Base-by-base conservation (phyloP, 352 stramenopile species). In the Aphanomyces euteiches region DNA sequence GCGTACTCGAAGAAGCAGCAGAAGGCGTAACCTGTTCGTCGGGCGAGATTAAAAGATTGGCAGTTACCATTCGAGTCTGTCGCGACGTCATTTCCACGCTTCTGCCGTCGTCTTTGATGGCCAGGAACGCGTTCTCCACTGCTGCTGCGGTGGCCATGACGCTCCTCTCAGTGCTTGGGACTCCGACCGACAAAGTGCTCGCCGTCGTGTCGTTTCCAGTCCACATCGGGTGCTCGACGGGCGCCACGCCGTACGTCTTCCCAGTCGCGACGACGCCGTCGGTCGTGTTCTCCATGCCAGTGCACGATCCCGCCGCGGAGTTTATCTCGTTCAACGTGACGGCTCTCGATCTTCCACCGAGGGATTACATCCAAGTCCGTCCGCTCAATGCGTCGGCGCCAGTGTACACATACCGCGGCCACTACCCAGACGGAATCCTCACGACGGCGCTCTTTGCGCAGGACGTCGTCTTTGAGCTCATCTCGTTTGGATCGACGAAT, bases 1-100 rank as follows among this genome's bases (percentile, higher is more conserved):
- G 85, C 85, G 67, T 95, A 92, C 74, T 79, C 90, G 63, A 78
- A 78, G 67, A 84, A 86, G 68, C 76, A 90, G 66, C 84, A 77
- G 65, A 76, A 78, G 64, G 79, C 28, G 38, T 21, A 40, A 72
- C n/a, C 8, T n/a, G 28, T 28, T 28, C 28, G 1, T 28, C 28
- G 28, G 28, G 28, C 28, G 28, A 28, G 28, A 28, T 28, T 28
- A 28, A 28, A 28, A 28, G 28, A 28, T 28, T 28, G 28, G 28
- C 28, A 28, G 28, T 28, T 28, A 28, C 28, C 28, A 28, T 28
- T 28, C 28, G 28, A 28, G 28, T 28, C 1, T 28, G 28, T 28
- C 28, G 28, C 28, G 28, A 28, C 28, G 28, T 28, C 28, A 28
- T 28, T 28, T 28, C 28, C 28, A 28, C 28, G 28, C 28, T 28